Evolutionary conservation across 306 rosid genomes (phyloP).

Genomic region (Citrullus mucosospermus): DNA sequence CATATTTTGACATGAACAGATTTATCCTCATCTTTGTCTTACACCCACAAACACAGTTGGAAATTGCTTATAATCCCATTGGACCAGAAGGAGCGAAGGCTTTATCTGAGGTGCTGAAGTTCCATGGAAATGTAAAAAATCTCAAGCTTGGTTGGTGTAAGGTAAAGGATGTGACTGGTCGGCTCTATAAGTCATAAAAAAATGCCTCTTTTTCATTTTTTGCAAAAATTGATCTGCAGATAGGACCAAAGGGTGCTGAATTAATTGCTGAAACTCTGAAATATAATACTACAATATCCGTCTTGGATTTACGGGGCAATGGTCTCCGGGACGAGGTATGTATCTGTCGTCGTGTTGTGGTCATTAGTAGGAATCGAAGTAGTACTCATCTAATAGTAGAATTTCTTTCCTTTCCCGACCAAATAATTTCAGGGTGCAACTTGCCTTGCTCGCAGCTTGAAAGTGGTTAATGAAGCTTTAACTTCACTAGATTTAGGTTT

Average conservation of each 20-base stretch:
- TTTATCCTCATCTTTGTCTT: background rate
- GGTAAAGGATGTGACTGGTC: conserved; percentile 28
- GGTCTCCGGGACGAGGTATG: conserved; percentile 87
- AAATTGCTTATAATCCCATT: conserved; percentile 84
- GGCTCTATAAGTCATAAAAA: background rate
- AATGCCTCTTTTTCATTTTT: background rate
- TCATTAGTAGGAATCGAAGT: background rate
- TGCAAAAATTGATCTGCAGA: conserved; percentile 29
- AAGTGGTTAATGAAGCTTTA: conserved; percentile 93
- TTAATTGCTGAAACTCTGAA: conserved; percentile 77
- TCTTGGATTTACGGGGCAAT: conserved; percentile 80
- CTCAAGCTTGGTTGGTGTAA: conserved; percentile 99
- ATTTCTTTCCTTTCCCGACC: background rate
- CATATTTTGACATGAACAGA: background rate
- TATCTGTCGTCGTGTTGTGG: conserved; percentile 3
- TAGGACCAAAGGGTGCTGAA: conserved; percentile 91
- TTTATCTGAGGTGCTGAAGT: conserved; percentile 79
- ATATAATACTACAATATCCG: conserved; percentile 77
- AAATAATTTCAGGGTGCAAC: conserved; percentile 62
- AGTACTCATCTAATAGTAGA: background rate
- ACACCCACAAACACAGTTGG: conserved; percentile 50
- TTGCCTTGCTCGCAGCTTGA: conserved; percentile 93
- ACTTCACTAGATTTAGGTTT: conserved; percentile 82
- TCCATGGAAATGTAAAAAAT: conserved; percentile 66
- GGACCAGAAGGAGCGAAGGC: conserved; percentile 96